Conservation (phyloP, 352 stramenopile genomes). For the Pythium apleroticum region DNA sequence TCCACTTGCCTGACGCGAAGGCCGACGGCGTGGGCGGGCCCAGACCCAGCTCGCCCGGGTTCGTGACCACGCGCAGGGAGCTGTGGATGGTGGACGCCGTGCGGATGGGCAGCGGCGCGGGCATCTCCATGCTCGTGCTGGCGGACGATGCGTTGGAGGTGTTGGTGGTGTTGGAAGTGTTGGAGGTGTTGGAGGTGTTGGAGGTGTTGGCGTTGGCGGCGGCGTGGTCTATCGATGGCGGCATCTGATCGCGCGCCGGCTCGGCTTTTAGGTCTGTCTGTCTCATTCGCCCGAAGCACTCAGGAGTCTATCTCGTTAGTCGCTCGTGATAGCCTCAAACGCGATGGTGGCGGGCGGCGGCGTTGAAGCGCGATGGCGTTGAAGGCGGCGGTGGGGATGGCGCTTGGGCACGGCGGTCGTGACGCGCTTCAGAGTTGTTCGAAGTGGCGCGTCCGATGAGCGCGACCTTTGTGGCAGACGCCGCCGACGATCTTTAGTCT, state of each 20-base stretch:
- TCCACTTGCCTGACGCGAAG: slow-evolving; percentile 18
- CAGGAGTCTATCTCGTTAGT: background rate
- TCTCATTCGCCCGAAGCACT: background rate
- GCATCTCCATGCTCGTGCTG: background rate
- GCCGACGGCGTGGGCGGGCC: slow-evolving; percentile 12
- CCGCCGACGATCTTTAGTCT: slow-evolving; percentile 23
- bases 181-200: background rate
- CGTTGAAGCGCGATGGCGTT: slow-evolving; percentile 9
- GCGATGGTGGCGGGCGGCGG: background rate
- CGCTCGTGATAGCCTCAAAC: background rate
- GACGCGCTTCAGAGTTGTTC: slow-evolving; percentile 25
- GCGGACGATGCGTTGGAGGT: background rate
- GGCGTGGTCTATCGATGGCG: slow-evolving; percentile 2
- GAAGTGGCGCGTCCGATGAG: slow-evolving; percentile 22
- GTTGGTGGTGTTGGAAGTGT: background rate
- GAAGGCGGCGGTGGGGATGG: slow-evolving; percentile 2
- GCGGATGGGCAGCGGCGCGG: background rate
- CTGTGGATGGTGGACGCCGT: slow-evolving; percentile 21
- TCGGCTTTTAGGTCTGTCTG: background rate
- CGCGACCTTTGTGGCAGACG: slow-evolving; percentile 2
- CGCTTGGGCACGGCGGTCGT: background rate
- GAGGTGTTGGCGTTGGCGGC: slow-evolving; percentile 4
- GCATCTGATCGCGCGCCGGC: slow-evolving; percentile 1
- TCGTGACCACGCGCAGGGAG: slow-evolving; percentile 24
- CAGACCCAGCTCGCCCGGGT: slow-evolving; percentile 21